These are phyloP conservation scores for Candida ulmi DNA, from an alignment of 805 yeast genomes.

Conservation along the genomic window DNA sequence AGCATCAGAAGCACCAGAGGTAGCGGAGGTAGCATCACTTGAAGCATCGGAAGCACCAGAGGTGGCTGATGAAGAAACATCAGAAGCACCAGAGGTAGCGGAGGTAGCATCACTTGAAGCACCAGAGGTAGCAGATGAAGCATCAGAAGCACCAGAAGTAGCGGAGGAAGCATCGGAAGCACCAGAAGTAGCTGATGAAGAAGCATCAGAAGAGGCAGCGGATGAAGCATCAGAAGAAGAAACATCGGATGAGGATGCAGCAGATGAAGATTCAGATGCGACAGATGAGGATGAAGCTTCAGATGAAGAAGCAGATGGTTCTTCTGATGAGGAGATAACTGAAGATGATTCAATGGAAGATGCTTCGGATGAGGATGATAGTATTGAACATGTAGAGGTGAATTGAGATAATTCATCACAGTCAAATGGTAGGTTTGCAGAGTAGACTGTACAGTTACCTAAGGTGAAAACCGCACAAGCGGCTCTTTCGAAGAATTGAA, in stretches of 20 bases:
- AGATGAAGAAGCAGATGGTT: not conserved
- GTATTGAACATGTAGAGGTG: no score
- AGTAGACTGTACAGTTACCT: no score
- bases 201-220: slow-evolving; percentile 1
- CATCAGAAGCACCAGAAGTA: not conserved
- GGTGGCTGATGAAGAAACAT: not conserved
- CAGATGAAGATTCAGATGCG: not conserved
- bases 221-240: not conserved
- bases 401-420: no score
- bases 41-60: not conserved
- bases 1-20: slow-evolving; percentile 1
- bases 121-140: not conserved
- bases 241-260: not conserved
- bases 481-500: no score
- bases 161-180: not conserved
- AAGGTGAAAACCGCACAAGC: no score
- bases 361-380: not conserved
- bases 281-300: not conserved
- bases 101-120: not conserved
- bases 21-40: not conserved
- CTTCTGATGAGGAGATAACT: not conserved
- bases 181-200: not conserved
- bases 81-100: not conserved
- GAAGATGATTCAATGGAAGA: not conserved
- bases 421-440: no score